A percentile compares a stretch with the other conserved stretches of the same genome.
phyloP scores from a whole-genome alignment of 2,329 filamentous ascomycete species.

The Fusarium pilosicola region DNA sequence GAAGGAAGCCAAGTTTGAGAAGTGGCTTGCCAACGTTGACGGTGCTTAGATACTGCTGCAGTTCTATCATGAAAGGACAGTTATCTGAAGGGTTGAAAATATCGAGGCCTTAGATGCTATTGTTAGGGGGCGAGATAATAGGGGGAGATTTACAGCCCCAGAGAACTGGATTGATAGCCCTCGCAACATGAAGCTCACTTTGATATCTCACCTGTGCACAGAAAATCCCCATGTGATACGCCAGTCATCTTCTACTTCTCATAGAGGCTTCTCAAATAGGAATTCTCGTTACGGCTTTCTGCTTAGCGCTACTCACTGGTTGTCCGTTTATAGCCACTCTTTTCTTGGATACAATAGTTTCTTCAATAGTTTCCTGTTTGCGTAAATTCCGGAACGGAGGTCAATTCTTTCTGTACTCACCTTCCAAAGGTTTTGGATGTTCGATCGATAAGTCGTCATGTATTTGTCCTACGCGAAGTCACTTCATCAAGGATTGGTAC shows the following conservation, averaged over 20 bases:
- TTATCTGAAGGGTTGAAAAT: background rate
- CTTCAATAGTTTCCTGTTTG: background rate
- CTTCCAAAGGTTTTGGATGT: background rate
- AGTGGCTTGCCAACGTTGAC: slow-evolving; percentile 15
- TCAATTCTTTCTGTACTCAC: background rate
- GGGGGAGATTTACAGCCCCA: background rate
- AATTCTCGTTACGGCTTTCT: background rate
- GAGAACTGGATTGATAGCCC: background rate
- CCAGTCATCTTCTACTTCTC: background rate
- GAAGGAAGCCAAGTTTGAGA: slow-evolving; percentile 15
- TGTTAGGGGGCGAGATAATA: background rate
- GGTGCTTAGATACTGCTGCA: background rate
- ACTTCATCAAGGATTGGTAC: background rate
- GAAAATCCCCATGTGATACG: background rate
- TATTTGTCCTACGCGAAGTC: background rate
- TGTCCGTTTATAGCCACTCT: background rate
- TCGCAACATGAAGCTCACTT: background rate
- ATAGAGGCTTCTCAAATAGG: background rate
- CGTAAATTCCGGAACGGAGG: background rate
- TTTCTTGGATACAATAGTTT: background rate
- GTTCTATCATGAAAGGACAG: background rate
- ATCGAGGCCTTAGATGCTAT: background rate
- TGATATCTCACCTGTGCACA: background rate
- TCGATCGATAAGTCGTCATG: background rate
- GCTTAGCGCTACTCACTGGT: background rate